Conservation (phyloP, 2,329 filamentous ascomycete species). For the Diaporthe sp. region DNA sequence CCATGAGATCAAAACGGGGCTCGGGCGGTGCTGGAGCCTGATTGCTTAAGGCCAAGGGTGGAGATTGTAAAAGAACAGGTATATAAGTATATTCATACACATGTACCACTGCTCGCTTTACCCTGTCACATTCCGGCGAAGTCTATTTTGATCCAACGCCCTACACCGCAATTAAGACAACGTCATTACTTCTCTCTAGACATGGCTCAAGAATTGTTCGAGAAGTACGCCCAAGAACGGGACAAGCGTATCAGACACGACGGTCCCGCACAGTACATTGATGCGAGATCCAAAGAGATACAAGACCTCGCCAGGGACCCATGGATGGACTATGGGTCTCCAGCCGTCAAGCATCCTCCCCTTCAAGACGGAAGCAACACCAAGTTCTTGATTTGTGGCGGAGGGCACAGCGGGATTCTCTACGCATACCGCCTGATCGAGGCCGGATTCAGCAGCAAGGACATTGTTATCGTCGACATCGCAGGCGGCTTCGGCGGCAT, state of each 20-base stretch:
- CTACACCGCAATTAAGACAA: background rate
- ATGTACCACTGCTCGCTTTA: background rate
- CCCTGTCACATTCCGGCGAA: background rate
- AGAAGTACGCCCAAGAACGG: conserved; percentile 11
- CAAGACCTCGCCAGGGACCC: background rate
- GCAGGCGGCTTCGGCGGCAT: conserved; percentile 63
- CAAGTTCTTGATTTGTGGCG: conserved; percentile 56
- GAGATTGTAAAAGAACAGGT: background rate
- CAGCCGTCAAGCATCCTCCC: background rate
- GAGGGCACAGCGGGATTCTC: conserved; percentile 58
- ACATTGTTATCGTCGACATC: conserved; percentile 59
- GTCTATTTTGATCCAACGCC: background rate
- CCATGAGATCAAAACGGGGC: background rate
- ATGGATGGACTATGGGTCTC: background rate
- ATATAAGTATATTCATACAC: background rate
- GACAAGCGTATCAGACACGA: background rate
- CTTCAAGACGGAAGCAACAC: background rate
- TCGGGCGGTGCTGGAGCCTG: background rate
- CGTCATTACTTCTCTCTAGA: background rate
- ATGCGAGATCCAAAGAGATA: background rate
- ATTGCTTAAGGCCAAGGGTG: background rate
- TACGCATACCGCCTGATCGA: conserved; percentile 56
- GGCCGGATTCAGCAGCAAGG: conserved; percentile 50
- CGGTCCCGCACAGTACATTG: background rate
- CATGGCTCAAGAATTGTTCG: background rate